These are phyloP conservation scores for Nannizzia gypsea DNA, from an alignment of 2,329 filamentous ascomycete species.

Conservation along the genomic window DNA sequence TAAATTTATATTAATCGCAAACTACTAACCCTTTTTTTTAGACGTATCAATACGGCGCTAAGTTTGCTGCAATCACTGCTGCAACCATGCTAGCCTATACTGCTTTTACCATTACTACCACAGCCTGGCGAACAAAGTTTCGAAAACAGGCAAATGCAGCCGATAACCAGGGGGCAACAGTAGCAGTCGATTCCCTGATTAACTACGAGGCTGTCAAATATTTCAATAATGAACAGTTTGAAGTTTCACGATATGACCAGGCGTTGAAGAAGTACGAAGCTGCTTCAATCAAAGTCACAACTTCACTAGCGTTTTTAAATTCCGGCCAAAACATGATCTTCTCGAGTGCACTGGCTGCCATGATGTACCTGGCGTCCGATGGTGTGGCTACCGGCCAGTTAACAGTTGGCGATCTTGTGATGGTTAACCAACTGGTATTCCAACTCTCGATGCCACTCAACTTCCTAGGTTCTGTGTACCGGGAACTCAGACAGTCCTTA, in stretches of 20 bases:
- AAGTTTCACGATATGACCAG: slow-evolving; percentile 79
- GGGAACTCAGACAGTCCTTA: slow-evolving; percentile 84
- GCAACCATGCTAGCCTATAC: slow-evolving; percentile 88
- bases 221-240: slow-evolving; percentile 97
- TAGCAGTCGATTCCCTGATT: slow-evolving; percentile 91
- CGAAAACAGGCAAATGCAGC: slow-evolving; percentile 88
- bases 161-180: slow-evolving; percentile 88
- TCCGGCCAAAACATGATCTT: slow-evolving; percentile 96
- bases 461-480: slow-evolving; percentile 95
- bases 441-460: slow-evolving; percentile 94
- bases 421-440: slow-evolving; percentile 98
- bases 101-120: slow-evolving; percentile 94
- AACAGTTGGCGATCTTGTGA: slow-evolving; percentile 90
- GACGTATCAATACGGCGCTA: slow-evolving; percentile 87
- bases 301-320: slow-evolving; percentile 84
- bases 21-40: slow-evolving; percentile 18
- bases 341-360: slow-evolving; percentile 78
- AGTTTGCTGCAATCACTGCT: slow-evolving; percentile 84
- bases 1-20: background rate
- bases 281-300: slow-evolving; percentile 93
- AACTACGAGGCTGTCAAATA: slow-evolving; percentile 99
- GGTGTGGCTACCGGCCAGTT: slow-evolving; percentile 71
- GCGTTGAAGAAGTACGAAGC: slow-evolving; percentile 78
- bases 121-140: slow-evolving; percentile 94
- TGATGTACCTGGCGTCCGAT: slow-evolving; percentile 95